Conservation (phyloP, 225 moss, liverwort and hornwort species). For the Ulota crispa region DNA sequence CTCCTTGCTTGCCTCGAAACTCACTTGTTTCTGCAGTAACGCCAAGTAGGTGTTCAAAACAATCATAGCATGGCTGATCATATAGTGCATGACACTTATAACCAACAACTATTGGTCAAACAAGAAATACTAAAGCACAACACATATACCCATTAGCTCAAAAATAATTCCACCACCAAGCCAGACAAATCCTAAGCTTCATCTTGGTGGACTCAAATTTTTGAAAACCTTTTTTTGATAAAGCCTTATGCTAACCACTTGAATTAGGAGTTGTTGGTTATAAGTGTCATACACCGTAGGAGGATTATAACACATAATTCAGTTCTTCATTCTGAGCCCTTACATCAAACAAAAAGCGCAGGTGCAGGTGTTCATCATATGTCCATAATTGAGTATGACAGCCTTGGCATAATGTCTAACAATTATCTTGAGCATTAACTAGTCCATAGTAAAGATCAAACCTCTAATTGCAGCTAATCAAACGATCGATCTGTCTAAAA, state of each 20-base stretch:
- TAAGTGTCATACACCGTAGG: no score
- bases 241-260: no score
- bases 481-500: neutral
- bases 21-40: constrained; percentile 62
- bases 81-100: no score
- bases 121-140: no score
- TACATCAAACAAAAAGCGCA: neutral
- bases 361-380: neutral
- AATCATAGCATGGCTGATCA: neutral
- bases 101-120: no score
- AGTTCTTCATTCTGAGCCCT: neutral
- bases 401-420: neutral
- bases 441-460: neutral
- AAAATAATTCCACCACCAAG: no score
- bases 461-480: neutral
- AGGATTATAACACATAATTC: neutral
- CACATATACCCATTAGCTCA: no score
- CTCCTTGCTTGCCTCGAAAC: constrained; percentile 75
- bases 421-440: neutral
- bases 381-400: neutral
- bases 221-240: no score
- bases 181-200: no score
- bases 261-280: no score
- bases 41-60: neutral
- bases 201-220: no score